Evolutionary conservation across 78 protist genomes (phyloP).

Genomic region (slime mould (Dictyostelium discoideum)): dicty_2.7 NC_007091.3:2475001-2475500

Average conservation of each 20-base stretch:
- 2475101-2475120: constrained; percentile 58
- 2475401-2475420: constrained; percentile 54
- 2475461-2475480: constrained; percentile 75
- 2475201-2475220: constrained; percentile 22
- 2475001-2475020: constrained; percentile 72
- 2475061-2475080: constrained; percentile 68
- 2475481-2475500: constrained; percentile 31
- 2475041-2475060: constrained; percentile 61
- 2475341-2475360: constrained; percentile 54
- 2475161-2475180: constrained; percentile 69
- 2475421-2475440: constrained; percentile 59
- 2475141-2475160: constrained; percentile 68
- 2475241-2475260: constrained; percentile 71
- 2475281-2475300: constrained; percentile 34
- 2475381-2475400: constrained; percentile 54
- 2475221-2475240: constrained; percentile 70
- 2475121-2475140: constrained; percentile 54
- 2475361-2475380: constrained; percentile 59
- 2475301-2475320: constrained; percentile 24
- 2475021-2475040: constrained; percentile 61
- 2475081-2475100: constrained; percentile 68
- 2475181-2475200: constrained; percentile 77
- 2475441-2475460: constrained; percentile 71
- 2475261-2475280: constrained; percentile 50
- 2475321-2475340: constrained; percentile 60